Conservation (phyloP, 129 eudicot genomes). For the Artemisia tridentata region DNA sequence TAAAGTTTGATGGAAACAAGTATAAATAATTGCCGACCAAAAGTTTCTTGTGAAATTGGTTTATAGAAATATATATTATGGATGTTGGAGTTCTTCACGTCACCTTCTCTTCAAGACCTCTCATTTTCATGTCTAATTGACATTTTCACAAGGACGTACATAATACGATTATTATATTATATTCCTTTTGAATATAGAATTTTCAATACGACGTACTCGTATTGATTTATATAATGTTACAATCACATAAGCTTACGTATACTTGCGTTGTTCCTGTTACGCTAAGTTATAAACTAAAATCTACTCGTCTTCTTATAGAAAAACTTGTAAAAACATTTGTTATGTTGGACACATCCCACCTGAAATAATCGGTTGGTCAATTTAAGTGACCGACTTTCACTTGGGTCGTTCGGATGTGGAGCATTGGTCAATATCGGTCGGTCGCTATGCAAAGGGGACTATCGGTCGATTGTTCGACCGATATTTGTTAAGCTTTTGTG, state of each 20-base stretch:
- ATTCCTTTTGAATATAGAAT: background rate
- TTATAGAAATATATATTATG: slow-evolving; percentile 25
- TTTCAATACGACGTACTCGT: background rate
- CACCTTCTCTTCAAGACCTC: slow-evolving; percentile 38
- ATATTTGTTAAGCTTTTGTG: too few relatives aligned
- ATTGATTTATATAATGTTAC: background rate
- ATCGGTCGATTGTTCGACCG: too few relatives aligned
- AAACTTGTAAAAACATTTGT: too few relatives aligned
- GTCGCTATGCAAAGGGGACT: too few relatives aligned
- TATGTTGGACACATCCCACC: too few relatives aligned
- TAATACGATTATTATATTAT: background rate
- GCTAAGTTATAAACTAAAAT: background rate
- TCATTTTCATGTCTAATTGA: slow-evolving; percentile 27
- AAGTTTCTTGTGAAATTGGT: slow-evolving; percentile 61
- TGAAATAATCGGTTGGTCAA: too few relatives aligned
- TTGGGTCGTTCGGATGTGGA: too few relatives aligned
- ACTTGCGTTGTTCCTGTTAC: background rate
- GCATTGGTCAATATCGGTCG: too few relatives aligned
- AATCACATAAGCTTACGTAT: background rate
- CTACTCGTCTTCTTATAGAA: too few relatives aligned
- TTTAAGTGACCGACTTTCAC: too few relatives aligned
- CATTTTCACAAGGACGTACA: slow-evolving; percentile 18
- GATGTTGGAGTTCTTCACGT: slow-evolving; percentile 78
- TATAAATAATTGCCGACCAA: slow-evolving; percentile 57
- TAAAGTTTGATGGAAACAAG: background rate